Percentiles rank a stretch among this genome's conserved stretches.
phyloP scores from a whole-genome alignment of 768 basidiomycete species.

The Polyporus arcularius region DNA sequence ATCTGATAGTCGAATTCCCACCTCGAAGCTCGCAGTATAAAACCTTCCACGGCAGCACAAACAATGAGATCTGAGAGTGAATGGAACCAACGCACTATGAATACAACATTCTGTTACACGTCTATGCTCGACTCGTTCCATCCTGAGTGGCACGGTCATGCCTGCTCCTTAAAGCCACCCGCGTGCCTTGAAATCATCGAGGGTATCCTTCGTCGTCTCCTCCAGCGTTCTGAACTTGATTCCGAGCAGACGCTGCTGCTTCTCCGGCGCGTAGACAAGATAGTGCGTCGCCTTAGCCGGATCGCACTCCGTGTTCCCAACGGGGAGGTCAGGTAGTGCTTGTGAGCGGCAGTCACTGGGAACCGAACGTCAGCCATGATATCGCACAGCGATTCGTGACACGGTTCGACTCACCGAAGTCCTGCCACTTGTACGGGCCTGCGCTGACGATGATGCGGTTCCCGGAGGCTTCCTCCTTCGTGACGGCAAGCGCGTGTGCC shows the following conservation, averaged over 20 bases:
- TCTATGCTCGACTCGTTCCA: neutral
- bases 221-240: constrained; percentile 19
- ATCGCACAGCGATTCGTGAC: too few species aligned
- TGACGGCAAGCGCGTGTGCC: constrained; percentile 33
- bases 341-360: constrained; percentile 18
- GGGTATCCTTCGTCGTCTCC: constrained; percentile 22
- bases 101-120: too few species aligned
- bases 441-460: constrained; percentile 39
- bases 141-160: neutral
- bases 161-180: constrained; percentile 18
- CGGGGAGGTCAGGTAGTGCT: constrained; percentile 14
- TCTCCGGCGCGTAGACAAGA: neutral
- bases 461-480: constrained; percentile 35
- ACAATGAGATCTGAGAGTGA: too few species aligned
- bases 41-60: too few species aligned
- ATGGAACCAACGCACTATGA: too few species aligned
- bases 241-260: constrained; percentile 20
- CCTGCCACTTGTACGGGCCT: constrained; percentile 24
- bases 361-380: neutral
- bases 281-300: neutral
- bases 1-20: too few species aligned
- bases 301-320: constrained; percentile 9
- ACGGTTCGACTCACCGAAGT: constrained; percentile 15
- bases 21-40: too few species aligned
- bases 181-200: constrained; percentile 25